Conservation (phyloP, 2,329 filamentous ascomycete species). For the Mollisia scopiformis region DNA sequence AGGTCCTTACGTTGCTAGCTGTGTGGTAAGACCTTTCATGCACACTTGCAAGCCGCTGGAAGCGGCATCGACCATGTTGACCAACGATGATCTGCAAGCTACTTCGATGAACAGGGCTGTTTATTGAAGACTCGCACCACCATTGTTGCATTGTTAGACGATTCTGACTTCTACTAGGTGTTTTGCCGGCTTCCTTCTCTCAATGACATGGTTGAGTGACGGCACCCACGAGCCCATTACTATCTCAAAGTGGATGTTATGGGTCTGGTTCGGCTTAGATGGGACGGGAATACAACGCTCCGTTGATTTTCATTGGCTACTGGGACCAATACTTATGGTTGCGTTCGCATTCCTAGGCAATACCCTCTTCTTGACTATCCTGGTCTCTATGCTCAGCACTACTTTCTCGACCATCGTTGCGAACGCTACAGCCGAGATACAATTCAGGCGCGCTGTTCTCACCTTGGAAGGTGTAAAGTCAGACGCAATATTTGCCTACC, state of each 20-base stretch:
- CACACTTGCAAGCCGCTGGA: too few relatives aligned
- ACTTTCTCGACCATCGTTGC: conserved; percentile 79
- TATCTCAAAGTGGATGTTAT: conserved; percentile 89
- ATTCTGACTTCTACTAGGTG: conserved; percentile 56
- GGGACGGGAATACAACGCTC: conserved; percentile 56
- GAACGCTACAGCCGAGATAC: conserved; percentile 81
- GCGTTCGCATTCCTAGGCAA: conserved; percentile 85
- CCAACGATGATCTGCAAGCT: conserved; percentile 3
- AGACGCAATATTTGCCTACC: conserved; percentile 65
- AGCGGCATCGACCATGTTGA: too few relatives aligned
- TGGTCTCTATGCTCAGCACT: conserved; percentile 85
- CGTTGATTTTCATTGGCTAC: conserved; percentile 71
- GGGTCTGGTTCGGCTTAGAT: conserved; percentile 90
- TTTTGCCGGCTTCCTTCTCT: conserved; percentile 79
- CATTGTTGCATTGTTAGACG: conserved; percentile 25
- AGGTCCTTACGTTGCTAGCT: conserved; percentile 71
- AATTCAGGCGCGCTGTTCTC: conserved; percentile 78
- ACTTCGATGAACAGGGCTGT: too few relatives aligned
- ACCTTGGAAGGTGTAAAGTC: conserved; percentile 86
- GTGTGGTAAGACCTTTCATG: not conserved
- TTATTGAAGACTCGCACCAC: not conserved
- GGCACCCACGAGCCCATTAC: conserved; percentile 65
- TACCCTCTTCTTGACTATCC: conserved; percentile 84
- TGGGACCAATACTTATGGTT: conserved; percentile 80
- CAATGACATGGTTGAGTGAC: conserved; percentile 77